Percentiles rank a stretch among this genome's conserved stretches.
These are phyloP conservation scores for Lactifluus piperatus DNA, from an alignment of 768 basidiomycete genomes.

Conservation along the genomic window DNA sequence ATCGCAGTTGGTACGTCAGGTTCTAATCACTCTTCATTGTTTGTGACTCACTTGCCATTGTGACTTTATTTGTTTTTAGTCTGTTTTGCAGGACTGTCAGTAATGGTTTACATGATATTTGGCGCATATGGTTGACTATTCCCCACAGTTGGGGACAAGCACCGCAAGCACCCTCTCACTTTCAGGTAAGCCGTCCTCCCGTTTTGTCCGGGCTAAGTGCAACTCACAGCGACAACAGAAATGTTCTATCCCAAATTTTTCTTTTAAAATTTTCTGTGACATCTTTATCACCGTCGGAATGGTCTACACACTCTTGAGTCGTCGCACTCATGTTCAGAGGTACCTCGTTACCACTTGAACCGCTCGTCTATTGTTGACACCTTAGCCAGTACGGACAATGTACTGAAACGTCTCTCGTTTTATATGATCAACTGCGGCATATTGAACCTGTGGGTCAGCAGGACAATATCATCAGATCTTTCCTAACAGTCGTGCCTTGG, in stretches of 20 bases:
- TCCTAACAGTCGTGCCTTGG: neutral
- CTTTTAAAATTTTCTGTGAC: neutral
- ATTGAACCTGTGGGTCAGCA: neutral
- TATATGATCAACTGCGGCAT: neutral
- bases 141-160: neutral
- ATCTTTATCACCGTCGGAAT: neutral
- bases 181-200: neutral
- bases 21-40: neutral
- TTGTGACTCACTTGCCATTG: neutral
- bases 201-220: neutral
- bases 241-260: neutral
- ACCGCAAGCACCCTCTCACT: neutral
- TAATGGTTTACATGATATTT: neutral
- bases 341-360: neutral
- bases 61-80: neutral
- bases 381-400: neutral
- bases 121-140: neutral
- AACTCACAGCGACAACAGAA: neutral
- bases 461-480: neutral
- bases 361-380: neutral
- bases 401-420: neutral
- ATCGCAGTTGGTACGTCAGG: neutral
- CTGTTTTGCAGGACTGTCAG: neutral
- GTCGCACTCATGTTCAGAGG: neutral
- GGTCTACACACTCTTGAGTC: neutral